Evolutionary conservation across 352 stramenopile genomes (phyloP), one percentile per base, ranked within the genome.

Genomic region (Pythium scleroteichum): DNA sequence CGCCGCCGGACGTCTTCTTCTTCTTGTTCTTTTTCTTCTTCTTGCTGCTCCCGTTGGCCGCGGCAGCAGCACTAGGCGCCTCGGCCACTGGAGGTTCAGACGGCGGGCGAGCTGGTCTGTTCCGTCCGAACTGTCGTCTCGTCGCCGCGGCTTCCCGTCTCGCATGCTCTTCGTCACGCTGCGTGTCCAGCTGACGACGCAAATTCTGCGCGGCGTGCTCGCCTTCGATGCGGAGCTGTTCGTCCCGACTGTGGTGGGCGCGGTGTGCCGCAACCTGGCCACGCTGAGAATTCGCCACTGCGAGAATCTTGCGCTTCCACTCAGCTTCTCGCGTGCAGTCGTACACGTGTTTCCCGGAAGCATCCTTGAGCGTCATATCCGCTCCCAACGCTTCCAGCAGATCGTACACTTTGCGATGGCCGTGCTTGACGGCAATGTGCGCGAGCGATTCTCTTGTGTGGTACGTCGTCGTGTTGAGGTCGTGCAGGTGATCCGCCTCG

Each of bases 21-120:
- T 73, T 75, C 47, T 53, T 63, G n/a, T 73, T 75, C 49, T 63
- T 73, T 23, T 69, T 69, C 20, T 49, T 59, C 17, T 65, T 65
- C 24, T 59, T 48, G 49, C 44, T 68, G 19, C 32, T 53, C 19
- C 22, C 42, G 33, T 19, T 27, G 4, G 9, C 26, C 6, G 29
- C 29, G 29, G 23, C 26, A 40, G 29, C 19, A 32, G 16, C 41
- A 22, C 19, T 47, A 12, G 22, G 35, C 39, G 53, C 40, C 42
- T 29, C 16, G 23, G 22, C 53, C 20, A 49, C 23, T 59, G 42
- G 22, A 49, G 39, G n/a, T 20, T 44, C 29, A 35, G 29, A 35
- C 5, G 29, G 10, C n/a, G 6, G n/a, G 13, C 13, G 39, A 4
- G 39, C 13, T 4, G n/a, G 39, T 17, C 39, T 44, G 14, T 20